Conservation (phyloP, 352 stramenopile species). For the Phytophthora fragariae region DNA sequence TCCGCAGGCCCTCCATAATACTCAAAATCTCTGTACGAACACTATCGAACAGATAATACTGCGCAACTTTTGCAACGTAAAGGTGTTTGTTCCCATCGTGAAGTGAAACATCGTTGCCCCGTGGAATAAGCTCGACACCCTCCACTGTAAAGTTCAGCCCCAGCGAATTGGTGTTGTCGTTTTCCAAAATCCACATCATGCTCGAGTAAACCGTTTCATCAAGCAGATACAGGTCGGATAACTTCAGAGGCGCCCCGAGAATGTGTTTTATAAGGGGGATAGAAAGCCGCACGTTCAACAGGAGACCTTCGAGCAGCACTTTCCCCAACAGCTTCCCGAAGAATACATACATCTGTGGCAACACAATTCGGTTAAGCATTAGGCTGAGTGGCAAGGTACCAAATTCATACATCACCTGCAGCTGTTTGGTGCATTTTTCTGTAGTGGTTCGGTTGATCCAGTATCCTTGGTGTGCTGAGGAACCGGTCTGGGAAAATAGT, state of each 20-base stretch:
- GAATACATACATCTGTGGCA: constrained; percentile 80
- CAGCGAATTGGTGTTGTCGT: constrained; percentile 61
- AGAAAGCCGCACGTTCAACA: constrained; percentile 73
- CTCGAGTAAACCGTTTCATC: constrained; percentile 81
- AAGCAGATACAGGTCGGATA: constrained; percentile 69
- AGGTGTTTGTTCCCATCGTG: constrained; percentile 96
- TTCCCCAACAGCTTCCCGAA: constrained; percentile 77
- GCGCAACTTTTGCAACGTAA: constrained; percentile 93
- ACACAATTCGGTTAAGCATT: constrained; percentile 2
- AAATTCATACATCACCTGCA: constrained; percentile 45
- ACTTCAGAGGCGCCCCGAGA: constrained; percentile 60
- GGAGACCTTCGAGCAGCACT: constrained; percentile 72
- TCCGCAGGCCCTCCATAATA: constrained; percentile 90
- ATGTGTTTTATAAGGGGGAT: constrained; percentile 79
- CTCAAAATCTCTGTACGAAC: constrained; percentile 90
- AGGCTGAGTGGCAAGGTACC: background rate
- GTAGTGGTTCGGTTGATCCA: constrained; percentile 60
- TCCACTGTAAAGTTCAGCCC: constrained; percentile 73
- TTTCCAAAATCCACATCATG: constrained; percentile 67
- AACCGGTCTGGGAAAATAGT: constrained; percentile 60
- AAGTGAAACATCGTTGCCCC: constrained; percentile 68
- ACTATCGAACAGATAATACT: constrained; percentile 96
- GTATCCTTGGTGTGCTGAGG: constrained; percentile 58
- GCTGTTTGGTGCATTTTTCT: constrained; percentile 36
- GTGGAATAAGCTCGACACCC: constrained; percentile 66